Evolutionary conservation across 495 filamentous ascomycete genomes (phyloP).

Genomic region (Penicillium ochrochloron): DNA sequence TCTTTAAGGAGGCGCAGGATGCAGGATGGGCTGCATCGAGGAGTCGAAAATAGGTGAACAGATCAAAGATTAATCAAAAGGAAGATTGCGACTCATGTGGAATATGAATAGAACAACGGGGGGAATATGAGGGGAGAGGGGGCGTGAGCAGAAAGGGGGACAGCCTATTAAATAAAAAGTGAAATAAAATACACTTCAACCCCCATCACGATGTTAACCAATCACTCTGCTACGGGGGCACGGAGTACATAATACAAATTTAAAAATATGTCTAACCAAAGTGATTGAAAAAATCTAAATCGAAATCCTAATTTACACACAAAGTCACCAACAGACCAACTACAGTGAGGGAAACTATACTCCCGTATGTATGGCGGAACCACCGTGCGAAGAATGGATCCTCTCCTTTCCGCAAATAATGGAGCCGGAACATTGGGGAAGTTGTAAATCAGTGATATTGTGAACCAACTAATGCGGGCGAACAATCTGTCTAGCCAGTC

Average conservation of each 20-base stretch:
- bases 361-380: background rate
- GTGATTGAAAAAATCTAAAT: background rate
- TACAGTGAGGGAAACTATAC: background rate
- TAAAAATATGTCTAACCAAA: background rate
- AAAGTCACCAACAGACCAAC: no score
- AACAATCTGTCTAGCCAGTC: constrained; percentile 9
- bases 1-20: constrained; percentile 6
- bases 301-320: constrained; percentile 4
- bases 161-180: constrained; percentile 5
- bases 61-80: background rate
- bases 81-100: background rate
- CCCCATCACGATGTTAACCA: background rate
- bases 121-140: background rate
- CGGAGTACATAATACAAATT: background rate
- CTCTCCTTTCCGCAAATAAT: background rate
- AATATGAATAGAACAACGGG: background rate
- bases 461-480: background rate
- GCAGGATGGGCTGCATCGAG: constrained; percentile 1
- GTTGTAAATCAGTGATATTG: no score
- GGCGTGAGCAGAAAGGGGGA: constrained; percentile 7
- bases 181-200: background rate
- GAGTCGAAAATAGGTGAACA: background rate
- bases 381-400: background rate
- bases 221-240: background rate
- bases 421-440: background rate